These are phyloP conservation scores for Sanghuangporus weigelae DNA, from an alignment of 1,284 basidiomycete genomes.

Conservation along the genomic window DNA sequence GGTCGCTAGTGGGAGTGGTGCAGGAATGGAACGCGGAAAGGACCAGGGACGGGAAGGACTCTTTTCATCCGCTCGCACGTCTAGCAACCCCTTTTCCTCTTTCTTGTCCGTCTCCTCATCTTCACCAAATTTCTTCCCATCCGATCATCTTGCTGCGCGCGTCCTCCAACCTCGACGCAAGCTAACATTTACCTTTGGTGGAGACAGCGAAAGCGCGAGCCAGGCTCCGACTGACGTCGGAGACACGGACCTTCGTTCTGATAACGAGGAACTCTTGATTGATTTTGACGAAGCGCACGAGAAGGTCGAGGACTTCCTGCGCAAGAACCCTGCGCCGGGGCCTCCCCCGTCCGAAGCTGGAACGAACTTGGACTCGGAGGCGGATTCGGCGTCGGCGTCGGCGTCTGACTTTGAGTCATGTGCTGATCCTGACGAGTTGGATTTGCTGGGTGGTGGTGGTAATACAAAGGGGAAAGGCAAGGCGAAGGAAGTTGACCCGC, in stretches of 20 bases:
- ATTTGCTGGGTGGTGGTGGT: not conserved
- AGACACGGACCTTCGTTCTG: not conserved
- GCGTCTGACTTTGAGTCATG: slow-evolving; percentile 2
- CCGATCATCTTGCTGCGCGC: not conserved
- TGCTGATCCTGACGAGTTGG: not conserved
- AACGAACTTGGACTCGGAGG: not conserved
- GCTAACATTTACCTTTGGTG: not conserved
- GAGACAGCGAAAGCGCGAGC: not conserved
- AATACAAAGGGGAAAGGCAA: not conserved
- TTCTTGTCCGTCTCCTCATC: not conserved
- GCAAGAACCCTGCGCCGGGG: not conserved
- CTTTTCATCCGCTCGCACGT: not conserved
- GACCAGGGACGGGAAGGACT: not conserved
- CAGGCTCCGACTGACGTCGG: not conserved
- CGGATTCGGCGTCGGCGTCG: not conserved
- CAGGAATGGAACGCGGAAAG: not conserved
- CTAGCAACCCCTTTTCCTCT: not conserved
- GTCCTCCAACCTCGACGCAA: not conserved
- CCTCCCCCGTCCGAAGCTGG: slow-evolving; percentile 3
- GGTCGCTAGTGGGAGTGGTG: not conserved
- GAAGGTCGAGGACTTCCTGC: not conserved
- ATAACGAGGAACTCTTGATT: not conserved
- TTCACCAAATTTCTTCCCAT: not conserved
- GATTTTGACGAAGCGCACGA: not conserved
- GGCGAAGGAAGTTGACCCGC: not conserved